phyloP scores from a whole-genome alignment of 169 alveolate species.

The Pseudocohnilembus persalinus region DNA sequence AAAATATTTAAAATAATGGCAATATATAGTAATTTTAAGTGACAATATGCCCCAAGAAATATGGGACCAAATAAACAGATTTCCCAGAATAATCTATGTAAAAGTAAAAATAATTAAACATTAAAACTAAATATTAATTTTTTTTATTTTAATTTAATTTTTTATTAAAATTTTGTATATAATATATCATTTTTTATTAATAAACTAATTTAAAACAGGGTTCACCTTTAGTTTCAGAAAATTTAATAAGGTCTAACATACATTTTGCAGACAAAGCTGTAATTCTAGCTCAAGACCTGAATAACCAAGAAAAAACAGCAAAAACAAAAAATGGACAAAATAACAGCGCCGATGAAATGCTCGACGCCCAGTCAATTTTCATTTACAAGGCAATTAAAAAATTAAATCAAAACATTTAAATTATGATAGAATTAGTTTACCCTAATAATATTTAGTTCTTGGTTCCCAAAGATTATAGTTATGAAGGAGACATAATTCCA shows the following conservation, averaged over 20 bases:
- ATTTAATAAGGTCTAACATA: conserved; percentile 71
- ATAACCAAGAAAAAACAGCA: conserved; percentile 42
- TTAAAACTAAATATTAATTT: not conserved
- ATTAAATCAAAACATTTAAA: conserved; percentile 69
- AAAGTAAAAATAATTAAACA: conserved; percentile 21
- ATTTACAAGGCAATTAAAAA: conserved; percentile 86
- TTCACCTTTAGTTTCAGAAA: conserved; percentile 68
- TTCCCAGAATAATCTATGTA: conserved; percentile 69
- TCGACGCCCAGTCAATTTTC: conserved; percentile 82
- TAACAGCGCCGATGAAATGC: conserved; percentile 84
- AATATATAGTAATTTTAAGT: conserved; percentile 78
- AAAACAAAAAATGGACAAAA: too few relatives aligned
- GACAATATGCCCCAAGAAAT: conserved; percentile 66
- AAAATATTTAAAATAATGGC: conserved; percentile 69
- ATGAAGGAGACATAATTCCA: conserved; percentile 52
- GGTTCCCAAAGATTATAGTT: conserved; percentile 62
- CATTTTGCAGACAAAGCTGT: conserved; percentile 86
- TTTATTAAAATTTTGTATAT: too few relatives aligned
- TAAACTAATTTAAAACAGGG: conserved; percentile 36
- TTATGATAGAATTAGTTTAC: conserved; percentile 80
- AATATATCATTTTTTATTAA: not conserved
- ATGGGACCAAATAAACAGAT: conserved; percentile 79
- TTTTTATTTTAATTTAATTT: too few relatives aligned
- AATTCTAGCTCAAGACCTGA: conserved; percentile 72
- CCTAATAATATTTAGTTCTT: conserved; percentile 81